phyloP scores from a whole-genome alignment of 2,329 filamentous ascomycete genomes.

The Pseudogymnoascus sp. region DNA sequence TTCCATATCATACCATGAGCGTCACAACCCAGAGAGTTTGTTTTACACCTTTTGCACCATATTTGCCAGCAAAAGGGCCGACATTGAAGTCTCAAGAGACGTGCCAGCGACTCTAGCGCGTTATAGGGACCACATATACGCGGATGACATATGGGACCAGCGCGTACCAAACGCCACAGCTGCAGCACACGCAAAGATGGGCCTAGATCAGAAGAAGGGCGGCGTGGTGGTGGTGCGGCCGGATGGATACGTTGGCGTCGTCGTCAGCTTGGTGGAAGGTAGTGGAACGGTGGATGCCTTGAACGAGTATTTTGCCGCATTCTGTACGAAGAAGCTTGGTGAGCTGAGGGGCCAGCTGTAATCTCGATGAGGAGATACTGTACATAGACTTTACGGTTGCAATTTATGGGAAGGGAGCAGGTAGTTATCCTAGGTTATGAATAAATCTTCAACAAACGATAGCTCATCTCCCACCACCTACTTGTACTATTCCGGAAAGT shows the following conservation, averaged over 20 bases:
- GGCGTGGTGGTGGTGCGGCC: constrained; percentile 78
- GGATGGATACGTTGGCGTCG: constrained; percentile 78
- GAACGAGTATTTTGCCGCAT: constrained; percentile 72
- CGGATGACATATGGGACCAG: constrained; percentile 71
- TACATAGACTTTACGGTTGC: background rate
- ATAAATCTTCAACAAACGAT: background rate
- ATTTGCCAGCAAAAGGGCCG: constrained; percentile 57
- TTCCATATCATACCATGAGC: constrained; percentile 65
- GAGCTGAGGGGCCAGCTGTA: constrained; percentile 34
- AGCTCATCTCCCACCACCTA: background rate
- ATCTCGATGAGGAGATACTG: constrained; percentile 5
- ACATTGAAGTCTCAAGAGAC: constrained; percentile 65
- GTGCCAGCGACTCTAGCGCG: constrained; percentile 63
- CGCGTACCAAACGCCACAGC: constrained; percentile 61
- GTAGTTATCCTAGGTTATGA: background rate
- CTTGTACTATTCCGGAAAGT: background rate
- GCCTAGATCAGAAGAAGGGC: constrained; percentile 62
- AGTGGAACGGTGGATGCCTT: constrained; percentile 71
- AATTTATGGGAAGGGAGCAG: background rate
- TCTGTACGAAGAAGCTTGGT: constrained; percentile 54
- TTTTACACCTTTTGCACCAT: constrained; percentile 76
- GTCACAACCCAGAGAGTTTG: constrained; percentile 72
- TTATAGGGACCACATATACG: constrained; percentile 77
- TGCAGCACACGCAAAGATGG: constrained; percentile 80
- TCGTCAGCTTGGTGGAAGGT: constrained; percentile 66